These are phyloP conservation scores for Aureobasidium sp. DNA, from an alignment of 2,329 filamentous ascomycete genomes.

Conservation along the genomic window DNA sequence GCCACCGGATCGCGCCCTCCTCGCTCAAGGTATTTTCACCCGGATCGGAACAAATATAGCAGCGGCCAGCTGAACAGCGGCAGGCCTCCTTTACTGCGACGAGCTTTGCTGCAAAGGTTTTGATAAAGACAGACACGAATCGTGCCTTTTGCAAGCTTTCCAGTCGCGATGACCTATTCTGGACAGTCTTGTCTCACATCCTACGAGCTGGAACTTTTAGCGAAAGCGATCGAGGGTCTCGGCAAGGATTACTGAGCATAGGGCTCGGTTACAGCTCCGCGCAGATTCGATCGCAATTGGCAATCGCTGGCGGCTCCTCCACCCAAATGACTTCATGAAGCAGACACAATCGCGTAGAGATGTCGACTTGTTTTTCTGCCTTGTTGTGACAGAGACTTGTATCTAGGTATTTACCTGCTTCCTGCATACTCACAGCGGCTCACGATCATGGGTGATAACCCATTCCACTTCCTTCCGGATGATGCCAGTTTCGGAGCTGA, in stretches of 20 bases:
- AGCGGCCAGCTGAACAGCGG: too few species aligned
- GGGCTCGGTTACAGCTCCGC: background rate
- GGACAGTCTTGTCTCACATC: background rate
- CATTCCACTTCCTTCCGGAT: constrained; percentile 20
- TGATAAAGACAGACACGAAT: background rate
- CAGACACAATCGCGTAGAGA: constrained; percentile 7
- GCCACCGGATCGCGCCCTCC: constrained; percentile 5
- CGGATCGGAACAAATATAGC: background rate
- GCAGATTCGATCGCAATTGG: background rate
- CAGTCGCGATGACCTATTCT: background rate
- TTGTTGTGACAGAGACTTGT: background rate
- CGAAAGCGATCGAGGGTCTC: background rate
- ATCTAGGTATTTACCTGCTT: background rate
- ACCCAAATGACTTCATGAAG: constrained; percentile 10
- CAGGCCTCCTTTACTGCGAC: too few species aligned
- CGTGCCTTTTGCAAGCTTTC: background rate
- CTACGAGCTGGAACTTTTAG: background rate
- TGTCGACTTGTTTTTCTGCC: background rate
- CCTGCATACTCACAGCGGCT: constrained; percentile 5
- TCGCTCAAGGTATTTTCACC: constrained; percentile 7
- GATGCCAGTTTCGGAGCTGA: constrained; percentile 11
- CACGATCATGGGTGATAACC: constrained; percentile 10
- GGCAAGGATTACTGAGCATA: background rate
- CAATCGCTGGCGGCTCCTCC: background rate
- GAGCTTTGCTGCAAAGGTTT: too few species aligned